These are phyloP conservation scores for Lyophyllum atratum DNA, from an alignment of 768 basidiomycete genomes.

Conservation along the genomic window DNA sequence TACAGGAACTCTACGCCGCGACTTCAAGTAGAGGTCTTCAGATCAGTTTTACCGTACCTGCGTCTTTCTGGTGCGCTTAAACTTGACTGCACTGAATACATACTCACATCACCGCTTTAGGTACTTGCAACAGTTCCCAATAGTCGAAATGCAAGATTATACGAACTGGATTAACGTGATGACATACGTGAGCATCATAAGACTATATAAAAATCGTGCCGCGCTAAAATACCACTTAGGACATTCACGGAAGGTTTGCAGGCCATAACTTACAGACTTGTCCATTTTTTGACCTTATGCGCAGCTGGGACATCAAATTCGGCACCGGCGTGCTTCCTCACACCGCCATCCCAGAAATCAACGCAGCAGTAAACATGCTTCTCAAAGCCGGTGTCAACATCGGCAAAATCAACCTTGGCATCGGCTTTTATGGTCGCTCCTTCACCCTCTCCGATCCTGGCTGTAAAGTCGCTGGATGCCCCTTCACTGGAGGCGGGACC, in stretches of 20 bases:
- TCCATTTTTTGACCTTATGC: too few species aligned
- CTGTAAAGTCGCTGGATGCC: constrained; percentile 9
- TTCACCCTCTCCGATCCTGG: constrained; percentile 17
- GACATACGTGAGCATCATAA: background rate
- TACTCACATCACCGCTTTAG: too few species aligned
- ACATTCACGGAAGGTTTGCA: background rate
- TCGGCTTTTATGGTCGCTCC: constrained; percentile 20
- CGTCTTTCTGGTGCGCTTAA: background rate
- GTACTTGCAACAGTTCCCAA: constrained; percentile 11
- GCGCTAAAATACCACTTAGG: too few species aligned
- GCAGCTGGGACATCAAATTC: constrained; percentile 18
- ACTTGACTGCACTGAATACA: too few species aligned
- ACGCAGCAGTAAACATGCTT: constrained; percentile 12
- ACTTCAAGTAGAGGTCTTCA: background rate
- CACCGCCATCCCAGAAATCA: constrained; percentile 22
- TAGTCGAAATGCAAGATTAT: constrained; percentile 11
- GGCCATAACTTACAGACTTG: too few species aligned
- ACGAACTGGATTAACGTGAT: constrained; percentile 22
- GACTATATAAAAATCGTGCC: too few species aligned
- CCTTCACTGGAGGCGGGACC: constrained; percentile 6
- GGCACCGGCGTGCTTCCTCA: constrained; percentile 15
- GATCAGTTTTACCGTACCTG: background rate
- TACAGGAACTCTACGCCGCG: background rate
- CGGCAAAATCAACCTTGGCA: constrained; percentile 6
- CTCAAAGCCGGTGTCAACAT: background rate